phyloP scores from a whole-genome alignment of 352 stramenopile species.

The Bremia lactucae region DNA sequence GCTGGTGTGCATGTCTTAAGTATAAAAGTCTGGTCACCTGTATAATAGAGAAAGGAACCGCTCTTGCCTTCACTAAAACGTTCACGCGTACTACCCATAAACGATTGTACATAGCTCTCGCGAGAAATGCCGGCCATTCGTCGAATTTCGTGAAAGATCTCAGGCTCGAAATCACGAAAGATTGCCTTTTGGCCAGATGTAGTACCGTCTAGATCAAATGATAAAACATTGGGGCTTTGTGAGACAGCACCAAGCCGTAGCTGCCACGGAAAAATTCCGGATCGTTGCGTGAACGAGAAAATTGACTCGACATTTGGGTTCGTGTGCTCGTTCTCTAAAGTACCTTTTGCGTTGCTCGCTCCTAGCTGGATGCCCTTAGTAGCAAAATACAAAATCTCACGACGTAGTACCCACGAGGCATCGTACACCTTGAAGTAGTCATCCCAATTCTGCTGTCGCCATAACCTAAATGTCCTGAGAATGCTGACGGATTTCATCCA shows the following conservation, averaged over 20 bases:
- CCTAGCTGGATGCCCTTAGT: conserved; percentile 69
- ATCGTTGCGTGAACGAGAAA: conserved; percentile 60
- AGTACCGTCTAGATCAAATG: conserved; percentile 61
- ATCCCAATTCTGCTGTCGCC: conserved; percentile 74
- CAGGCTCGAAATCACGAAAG: conserved; percentile 79
- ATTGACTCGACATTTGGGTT: conserved; percentile 35
- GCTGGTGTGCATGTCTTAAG: conserved; percentile 82
- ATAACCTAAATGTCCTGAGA: conserved; percentile 54
- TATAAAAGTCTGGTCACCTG: conserved; percentile 81
- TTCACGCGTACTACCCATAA: conserved; percentile 68
- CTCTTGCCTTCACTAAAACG: conserved; percentile 86
- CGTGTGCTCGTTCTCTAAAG: conserved; percentile 21
- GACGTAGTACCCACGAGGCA: conserved; percentile 70
- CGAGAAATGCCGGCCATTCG: conserved; percentile 67
- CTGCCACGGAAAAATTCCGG: conserved; percentile 58
- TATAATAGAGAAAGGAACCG: conserved; percentile 86
- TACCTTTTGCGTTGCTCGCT: conserved; percentile 24
- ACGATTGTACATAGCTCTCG: conserved; percentile 69
- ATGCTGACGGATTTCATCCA: conserved; percentile 62
- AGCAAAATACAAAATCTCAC: conserved; percentile 77
- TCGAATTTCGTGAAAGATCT: conserved; percentile 74
- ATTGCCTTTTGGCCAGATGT: conserved; percentile 52
- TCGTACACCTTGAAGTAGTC: conserved; percentile 82
- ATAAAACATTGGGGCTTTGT: conserved; percentile 42
- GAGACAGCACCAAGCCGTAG: conserved; percentile 33